A percentile compares a stretch with the other conserved stretches of the same genome.
Evolutionary conservation across 495 filamentous ascomycete genomes (phyloP).

Genomic region (Penicillium malachiteum): DNA sequence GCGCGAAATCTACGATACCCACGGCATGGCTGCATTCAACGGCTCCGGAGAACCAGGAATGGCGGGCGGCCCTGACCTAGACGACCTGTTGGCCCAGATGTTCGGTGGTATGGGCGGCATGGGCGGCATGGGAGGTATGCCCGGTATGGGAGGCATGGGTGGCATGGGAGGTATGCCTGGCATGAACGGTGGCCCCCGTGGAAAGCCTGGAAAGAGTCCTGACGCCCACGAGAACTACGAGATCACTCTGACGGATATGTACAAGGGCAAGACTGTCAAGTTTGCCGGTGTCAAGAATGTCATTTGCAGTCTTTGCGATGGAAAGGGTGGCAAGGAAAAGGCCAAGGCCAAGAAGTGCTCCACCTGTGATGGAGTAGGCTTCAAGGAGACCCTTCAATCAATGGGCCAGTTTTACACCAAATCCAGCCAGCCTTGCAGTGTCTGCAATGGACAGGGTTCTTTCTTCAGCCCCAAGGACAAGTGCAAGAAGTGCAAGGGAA

Average conservation of each 20-base stretch:
- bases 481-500: slow-evolving; percentile 98
- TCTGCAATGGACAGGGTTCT: slow-evolving; percentile 77
- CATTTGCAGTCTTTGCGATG: slow-evolving; percentile 82
- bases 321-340: slow-evolving; percentile 87
- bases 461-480: slow-evolving; percentile 92
- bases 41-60: slow-evolving; percentile 61
- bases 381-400: slow-evolving; percentile 67
- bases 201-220: slow-evolving; percentile 66
- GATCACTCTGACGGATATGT: slow-evolving; percentile 87
- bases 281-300: slow-evolving; percentile 92
- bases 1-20: slow-evolving; percentile 83
- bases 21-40: slow-evolving; percentile 95
- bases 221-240: slow-evolving; percentile 89
- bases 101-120: slow-evolving; percentile 66
- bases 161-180: slow-evolving; percentile 63
- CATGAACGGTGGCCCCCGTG: slow-evolving; percentile 46
- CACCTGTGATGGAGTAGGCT: slow-evolving; percentile 74
- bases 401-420: slow-evolving; percentile 82
- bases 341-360: slow-evolving; percentile 83
- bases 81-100: slow-evolving; percentile 92
- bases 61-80: slow-evolving; percentile 72
- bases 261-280: slow-evolving; percentile 97
- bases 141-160: slow-evolving; percentile 43
- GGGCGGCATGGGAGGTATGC: slow-evolving; percentile 57
- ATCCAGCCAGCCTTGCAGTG: slow-evolving; percentile 67